Evolutionary conservation across 1,284 basidiomycete species (phyloP).

Genomic region (Abortiporus biennis): DNA sequence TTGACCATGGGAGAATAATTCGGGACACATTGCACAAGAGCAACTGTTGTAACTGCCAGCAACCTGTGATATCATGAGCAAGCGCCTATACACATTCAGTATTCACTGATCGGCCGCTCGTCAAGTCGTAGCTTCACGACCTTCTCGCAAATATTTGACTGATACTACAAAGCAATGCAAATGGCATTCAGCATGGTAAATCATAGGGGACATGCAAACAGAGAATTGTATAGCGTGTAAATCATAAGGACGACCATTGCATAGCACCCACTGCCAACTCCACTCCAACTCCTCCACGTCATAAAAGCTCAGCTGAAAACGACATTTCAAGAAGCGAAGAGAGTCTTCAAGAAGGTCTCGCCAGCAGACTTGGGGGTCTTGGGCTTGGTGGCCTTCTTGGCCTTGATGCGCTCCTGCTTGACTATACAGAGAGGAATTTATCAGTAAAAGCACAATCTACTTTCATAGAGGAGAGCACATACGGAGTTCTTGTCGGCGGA

Average conservation of each 20-base stretch:
- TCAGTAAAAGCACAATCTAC: neutral
- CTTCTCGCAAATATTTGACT: slow-evolving; percentile 1
- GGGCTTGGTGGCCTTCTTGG: slow-evolving; percentile 56
- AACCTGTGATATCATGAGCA: no score
- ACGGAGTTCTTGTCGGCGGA: slow-evolving; percentile 85
- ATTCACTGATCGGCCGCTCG: no score
- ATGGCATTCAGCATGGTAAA: slow-evolving; percentile 11
- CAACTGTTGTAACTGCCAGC: no score
- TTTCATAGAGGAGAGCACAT: slow-evolving; percentile 28
- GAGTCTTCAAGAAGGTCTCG: slow-evolving; percentile 82
- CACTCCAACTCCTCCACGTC: slow-evolving; percentile 13
- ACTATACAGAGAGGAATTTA: slow-evolving; percentile 33
- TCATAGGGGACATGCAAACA: slow-evolving; percentile 21
- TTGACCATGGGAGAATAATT: no score
- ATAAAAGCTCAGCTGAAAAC: neutral
- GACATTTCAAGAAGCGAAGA: slow-evolving; percentile 75
- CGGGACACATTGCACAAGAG: no score
- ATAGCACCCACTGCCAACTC: slow-evolving; percentile 14
- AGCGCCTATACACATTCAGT: no score
- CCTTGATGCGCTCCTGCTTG: slow-evolving; percentile 72
- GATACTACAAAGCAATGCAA: neutral
- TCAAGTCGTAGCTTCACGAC: no score
- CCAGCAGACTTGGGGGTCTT: slow-evolving; percentile 63
- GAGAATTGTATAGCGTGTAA: slow-evolving; percentile 12
- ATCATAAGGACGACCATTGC: slow-evolving; percentile 17